Conservation (phyloP, 2,329 filamentous ascomycete genomes). For the Coleophoma cylindrospora region DNA sequence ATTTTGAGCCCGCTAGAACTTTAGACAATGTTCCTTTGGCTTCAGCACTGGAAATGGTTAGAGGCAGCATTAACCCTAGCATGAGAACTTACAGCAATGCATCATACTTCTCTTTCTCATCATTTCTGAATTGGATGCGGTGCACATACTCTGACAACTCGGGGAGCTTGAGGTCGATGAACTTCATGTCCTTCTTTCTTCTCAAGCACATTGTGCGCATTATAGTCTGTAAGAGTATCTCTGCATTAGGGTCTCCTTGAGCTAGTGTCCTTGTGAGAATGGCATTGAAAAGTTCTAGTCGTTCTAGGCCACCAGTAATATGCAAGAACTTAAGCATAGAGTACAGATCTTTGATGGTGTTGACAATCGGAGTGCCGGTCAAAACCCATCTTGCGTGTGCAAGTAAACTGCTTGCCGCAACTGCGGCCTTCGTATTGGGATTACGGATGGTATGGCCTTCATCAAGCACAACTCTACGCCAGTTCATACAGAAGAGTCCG, state of each 20-base stretch:
- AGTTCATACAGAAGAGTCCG: conserved; percentile 60
- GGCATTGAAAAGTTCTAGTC: conserved; percentile 67
- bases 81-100: conserved; percentile 52
- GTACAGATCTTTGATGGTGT: conserved; percentile 75
- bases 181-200: conserved; percentile 82
- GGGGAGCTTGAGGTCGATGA: conserved; percentile 76
- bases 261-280: conserved; percentile 66
- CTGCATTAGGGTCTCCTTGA: conserved; percentile 49
- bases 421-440: conserved; percentile 63
- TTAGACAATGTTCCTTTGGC: conserved; percentile 66
- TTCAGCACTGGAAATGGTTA: conserved; percentile 48
- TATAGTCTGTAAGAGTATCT: conserved; percentile 64
- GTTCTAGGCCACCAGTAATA: conserved; percentile 70
- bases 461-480: conserved; percentile 76
- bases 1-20: conserved; percentile 44
- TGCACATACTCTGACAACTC: conserved; percentile 74
- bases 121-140: conserved; percentile 64
- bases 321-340: conserved; percentile 74
- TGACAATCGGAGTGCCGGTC: conserved; percentile 79
- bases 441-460: conserved; percentile 84
- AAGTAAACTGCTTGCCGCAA: conserved; percentile 61
- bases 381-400: conserved; percentile 75
- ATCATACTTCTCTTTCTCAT: conserved; percentile 75
- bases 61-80: neutral
- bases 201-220: conserved; percentile 79